phyloP scores from a whole-genome alignment of 2,329 filamentous ascomycete genomes.

The Trichoderma sp. region DNA sequence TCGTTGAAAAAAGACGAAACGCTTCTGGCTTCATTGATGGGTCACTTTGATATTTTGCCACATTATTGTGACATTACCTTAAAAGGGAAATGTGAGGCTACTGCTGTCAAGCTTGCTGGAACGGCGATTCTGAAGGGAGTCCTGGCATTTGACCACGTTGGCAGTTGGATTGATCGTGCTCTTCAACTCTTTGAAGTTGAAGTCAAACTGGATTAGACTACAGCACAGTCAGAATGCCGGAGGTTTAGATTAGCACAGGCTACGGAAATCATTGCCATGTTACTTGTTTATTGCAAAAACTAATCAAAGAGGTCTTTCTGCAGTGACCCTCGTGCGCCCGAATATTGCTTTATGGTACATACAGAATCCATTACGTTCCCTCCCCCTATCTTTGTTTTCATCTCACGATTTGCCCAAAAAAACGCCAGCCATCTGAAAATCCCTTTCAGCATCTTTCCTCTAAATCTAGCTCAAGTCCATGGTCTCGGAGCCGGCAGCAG shows the following conservation, averaged over 20 bases:
- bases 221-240: too few species aligned
- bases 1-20: background rate
- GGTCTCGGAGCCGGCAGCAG: slow-evolving; percentile 33
- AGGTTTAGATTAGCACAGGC: too few species aligned
- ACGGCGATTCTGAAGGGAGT: background rate
- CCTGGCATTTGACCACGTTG: background rate
- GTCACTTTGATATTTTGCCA: background rate
- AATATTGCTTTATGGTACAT: slow-evolving; percentile 32
- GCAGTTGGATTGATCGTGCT: background rate
- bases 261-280: background rate
- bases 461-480: slow-evolving; percentile 49
- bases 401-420: slow-evolving; percentile 31
- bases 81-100: background rate
- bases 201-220: background rate
- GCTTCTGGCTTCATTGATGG: background rate
- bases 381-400: slow-evolving; percentile 22
- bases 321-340: slow-evolving; percentile 24
- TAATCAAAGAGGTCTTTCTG: slow-evolving; percentile 27
- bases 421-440: slow-evolving; percentile 35
- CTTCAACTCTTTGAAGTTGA: background rate
- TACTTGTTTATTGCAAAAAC: slow-evolving; percentile 17
- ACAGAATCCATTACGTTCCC: slow-evolving; percentile 29
- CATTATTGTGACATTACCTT: background rate
- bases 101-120: background rate
- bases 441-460: background rate